phyloP scores from a whole-genome alignment of 2,329 filamentous ascomycete genomes.

The Fusarium kyushuense region DNA sequence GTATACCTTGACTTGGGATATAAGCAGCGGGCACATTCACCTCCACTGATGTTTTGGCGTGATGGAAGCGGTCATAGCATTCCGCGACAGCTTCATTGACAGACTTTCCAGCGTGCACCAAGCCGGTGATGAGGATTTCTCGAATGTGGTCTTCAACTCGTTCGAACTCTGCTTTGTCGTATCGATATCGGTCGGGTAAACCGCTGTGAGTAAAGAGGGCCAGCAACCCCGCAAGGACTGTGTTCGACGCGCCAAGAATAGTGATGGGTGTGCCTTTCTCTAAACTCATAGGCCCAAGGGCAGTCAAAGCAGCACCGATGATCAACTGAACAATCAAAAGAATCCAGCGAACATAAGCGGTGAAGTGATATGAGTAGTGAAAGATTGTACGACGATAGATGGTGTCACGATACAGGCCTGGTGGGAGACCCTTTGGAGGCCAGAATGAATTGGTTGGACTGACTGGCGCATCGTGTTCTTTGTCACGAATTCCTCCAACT shows the following conservation, averaged over 20 bases:
- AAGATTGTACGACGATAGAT: conserved; percentile 60
- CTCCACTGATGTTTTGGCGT: conserved; percentile 61
- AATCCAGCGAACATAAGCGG: conserved; percentile 59
- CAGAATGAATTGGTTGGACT: conserved; percentile 59
- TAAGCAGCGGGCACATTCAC: conserved; percentile 61
- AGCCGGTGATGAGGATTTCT: conserved; percentile 61
- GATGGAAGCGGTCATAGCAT: conserved; percentile 61
- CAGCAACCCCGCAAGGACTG: conserved; percentile 62
- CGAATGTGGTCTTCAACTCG: conserved; percentile 64
- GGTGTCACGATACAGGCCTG: conserved; percentile 63
- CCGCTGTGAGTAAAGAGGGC: conserved; percentile 67
- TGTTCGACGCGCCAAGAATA: conserved; percentile 63
- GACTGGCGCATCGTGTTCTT: conserved; percentile 58
- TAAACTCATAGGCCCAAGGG: conserved; percentile 59
- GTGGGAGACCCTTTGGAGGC: conserved; percentile 61
- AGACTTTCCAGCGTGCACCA: conserved; percentile 57
- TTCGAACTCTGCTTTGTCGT: conserved; percentile 62
- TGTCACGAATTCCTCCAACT: conserved; percentile 60
- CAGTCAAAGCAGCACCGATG: conserved; percentile 62
- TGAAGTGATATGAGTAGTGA: conserved; percentile 58
- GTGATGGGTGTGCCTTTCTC: conserved; percentile 59
- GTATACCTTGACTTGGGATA: conserved; percentile 44
- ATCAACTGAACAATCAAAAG: conserved; percentile 64
- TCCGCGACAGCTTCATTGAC: conserved; percentile 61
- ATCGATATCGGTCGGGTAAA: conserved; percentile 63